phyloP scores from a whole-genome alignment of 805 yeast species.

The Tetrapisispora fleetii region DNA sequence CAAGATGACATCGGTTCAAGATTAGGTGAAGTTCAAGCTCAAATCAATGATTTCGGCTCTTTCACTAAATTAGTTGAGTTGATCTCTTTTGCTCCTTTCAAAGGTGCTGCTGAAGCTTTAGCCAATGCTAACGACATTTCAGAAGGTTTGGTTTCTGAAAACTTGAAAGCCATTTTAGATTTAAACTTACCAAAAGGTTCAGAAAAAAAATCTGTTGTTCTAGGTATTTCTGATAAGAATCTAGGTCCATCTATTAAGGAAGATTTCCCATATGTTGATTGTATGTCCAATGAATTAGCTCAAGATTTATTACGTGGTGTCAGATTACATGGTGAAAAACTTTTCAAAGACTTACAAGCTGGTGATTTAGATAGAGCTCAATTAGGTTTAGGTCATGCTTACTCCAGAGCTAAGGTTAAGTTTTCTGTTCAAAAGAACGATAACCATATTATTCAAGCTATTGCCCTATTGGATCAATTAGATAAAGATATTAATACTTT shows the following conservation, averaged over 20 bases:
- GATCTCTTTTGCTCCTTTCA: conserved; percentile 94
- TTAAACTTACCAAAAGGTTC: conserved; percentile 76
- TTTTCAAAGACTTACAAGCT: conserved; percentile 81
- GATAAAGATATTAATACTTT: conserved; percentile 97
- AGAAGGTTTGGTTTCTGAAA: conserved; percentile 92
- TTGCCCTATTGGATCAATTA: conserved; percentile 91
- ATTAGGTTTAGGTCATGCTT: conserved; percentile 97
- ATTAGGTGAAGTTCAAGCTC: conserved; percentile 87
- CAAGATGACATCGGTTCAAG: conserved; percentile 91
- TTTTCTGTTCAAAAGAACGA: conserved; percentile 97
- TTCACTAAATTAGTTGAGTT: conserved; percentile 90
- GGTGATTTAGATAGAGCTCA: conserved; percentile 98
- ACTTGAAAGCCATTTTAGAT: conserved; percentile 80
- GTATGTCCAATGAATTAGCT: conserved; percentile 81
- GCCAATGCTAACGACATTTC: conserved; percentile 97
- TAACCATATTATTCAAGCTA: conserved; percentile 97
- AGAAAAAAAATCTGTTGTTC: conserved; percentile 51
- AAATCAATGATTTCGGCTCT: conserved; percentile 72
- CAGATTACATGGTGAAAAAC: conserved; percentile 80
- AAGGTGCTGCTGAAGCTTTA: conserved; percentile 98
- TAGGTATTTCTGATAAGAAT: conserved; percentile 90
- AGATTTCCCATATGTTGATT: conserved; percentile 76
- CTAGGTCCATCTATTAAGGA: conserved; percentile 97
- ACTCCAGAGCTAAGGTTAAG: conserved; percentile 98
- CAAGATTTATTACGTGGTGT: conserved; percentile 94